Evolutionary conservation across 306 rosid genomes (phyloP).

Genomic region (Trifolium fragiferum): DNA sequence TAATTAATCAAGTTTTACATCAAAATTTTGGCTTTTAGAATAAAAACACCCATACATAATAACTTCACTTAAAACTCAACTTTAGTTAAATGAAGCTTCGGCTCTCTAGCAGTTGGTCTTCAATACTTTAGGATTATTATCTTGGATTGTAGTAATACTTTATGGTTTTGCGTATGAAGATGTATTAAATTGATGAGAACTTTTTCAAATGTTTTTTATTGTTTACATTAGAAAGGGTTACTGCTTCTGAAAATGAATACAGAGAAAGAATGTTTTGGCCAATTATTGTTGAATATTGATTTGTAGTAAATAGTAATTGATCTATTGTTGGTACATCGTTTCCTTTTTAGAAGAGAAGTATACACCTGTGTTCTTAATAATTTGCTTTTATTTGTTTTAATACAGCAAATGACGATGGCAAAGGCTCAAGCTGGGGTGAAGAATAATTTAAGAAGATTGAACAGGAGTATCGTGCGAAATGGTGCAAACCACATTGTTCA

Average conservation of each 20-base stretch:
- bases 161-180: conserved; percentile 20
- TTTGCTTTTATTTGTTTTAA: conserved; percentile 38
- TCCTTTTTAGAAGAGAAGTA: background rate
- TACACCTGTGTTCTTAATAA: conserved; percentile 20
- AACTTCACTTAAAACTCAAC: background rate
- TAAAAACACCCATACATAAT: background rate
- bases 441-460: conserved; percentile 87
- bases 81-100: conserved; percentile 1
- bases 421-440: conserved; percentile 95
- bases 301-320: background rate
- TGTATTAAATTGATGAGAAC: background rate
- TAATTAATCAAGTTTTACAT: background rate
- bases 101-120: conserved; percentile 12
- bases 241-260: background rate
- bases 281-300: conserved; percentile 31
- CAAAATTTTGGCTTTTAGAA: background rate
- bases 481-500: conserved; percentile 84
- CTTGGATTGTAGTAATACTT: background rate
- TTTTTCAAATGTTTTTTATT: conserved; percentile 10
- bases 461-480: conserved; percentile 75
- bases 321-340: background rate
- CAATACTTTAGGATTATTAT: conserved; percentile 14
- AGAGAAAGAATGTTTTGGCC: background rate
- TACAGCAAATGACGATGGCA: conserved; percentile 77
- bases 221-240: background rate